phyloP scores from a whole-genome alignment of 768 basidiomycete genomes.

The Rhodotorula paludigena region DNA sequence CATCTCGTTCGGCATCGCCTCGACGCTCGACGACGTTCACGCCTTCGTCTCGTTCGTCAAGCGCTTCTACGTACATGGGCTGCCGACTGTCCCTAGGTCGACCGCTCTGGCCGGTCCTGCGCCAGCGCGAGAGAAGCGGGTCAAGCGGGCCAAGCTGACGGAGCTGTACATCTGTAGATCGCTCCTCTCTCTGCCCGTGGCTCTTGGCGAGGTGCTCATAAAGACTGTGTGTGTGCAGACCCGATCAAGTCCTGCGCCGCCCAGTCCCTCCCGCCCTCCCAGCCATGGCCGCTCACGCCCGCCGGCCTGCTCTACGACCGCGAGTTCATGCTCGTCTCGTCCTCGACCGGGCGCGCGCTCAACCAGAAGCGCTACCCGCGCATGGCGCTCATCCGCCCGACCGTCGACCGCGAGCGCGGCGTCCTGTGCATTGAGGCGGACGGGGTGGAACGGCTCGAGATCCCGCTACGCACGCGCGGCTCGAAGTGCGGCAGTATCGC shows the following conservation, averaged over 20 bases:
- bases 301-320: slow-evolving; percentile 41
- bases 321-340: slow-evolving; percentile 40
- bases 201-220: neutral
- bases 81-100: neutral
- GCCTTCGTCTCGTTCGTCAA: slow-evolving; percentile 37
- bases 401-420: slow-evolving; percentile 8
- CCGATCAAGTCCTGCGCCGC: slow-evolving; percentile 43
- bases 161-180: slow-evolving; percentile 23
- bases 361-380: slow-evolving; percentile 40
- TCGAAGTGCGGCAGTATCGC: neutral
- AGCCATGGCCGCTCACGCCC: slow-evolving; percentile 32
- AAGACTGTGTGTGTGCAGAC: slow-evolving; percentile 16
- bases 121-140: neutral
- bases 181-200: fast-evolving
- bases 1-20: slow-evolving; percentile 38
- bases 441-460: slow-evolving; percentile 23
- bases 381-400: slow-evolving; percentile 40
- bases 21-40: slow-evolving; percentile 37
- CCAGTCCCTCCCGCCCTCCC: slow-evolving; percentile 14
- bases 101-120: neutral
- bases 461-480: slow-evolving; percentile 22
- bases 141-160: slow-evolving; percentile 3
- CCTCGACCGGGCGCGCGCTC: slow-evolving; percentile 31
- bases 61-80: slow-evolving; percentile 34
- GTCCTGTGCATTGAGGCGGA: slow-evolving; percentile 16